A percentile compares a stretch with the other conserved stretches of the same genome.
Evolutionary conservation across 2,329 filamentous ascomycete species (phyloP).

Genomic region (Botrytis galanthina): DNA sequence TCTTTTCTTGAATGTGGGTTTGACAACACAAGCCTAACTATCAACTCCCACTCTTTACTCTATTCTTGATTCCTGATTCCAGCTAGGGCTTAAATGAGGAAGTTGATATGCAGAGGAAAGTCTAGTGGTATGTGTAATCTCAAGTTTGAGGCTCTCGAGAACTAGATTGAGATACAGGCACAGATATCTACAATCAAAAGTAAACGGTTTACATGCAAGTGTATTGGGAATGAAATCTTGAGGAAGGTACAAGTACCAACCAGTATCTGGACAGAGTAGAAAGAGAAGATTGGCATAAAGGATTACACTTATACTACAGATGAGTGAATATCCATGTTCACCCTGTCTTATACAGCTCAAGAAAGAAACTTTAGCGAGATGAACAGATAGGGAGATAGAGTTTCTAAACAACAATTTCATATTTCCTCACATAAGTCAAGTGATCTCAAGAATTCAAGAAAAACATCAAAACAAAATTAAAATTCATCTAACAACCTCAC

Average conservation of each 20-base stretch:
- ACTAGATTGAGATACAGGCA: background rate
- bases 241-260: background rate
- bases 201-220: background rate
- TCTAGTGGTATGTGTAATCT: background rate
- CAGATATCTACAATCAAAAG: background rate
- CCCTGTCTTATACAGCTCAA: background rate
- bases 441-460: background rate
- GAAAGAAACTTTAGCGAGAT: background rate
- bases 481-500: background rate
- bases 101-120: background rate
- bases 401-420: background rate
- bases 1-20: too few relatives aligned
- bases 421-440: rapidly evolving
- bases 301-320: background rate
- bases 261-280: background rate
- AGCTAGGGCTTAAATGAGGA: background rate
- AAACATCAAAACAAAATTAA: background rate
- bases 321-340: background rate
- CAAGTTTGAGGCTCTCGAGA: background rate
- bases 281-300: background rate
- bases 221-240: background rate
- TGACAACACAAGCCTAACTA: too few relatives aligned
- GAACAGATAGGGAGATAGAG: background rate
- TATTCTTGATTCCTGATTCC: too few relatives aligned
- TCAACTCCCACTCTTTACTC: too few relatives aligned